These are phyloP conservation scores for Spathaspora sp. DNA, from an alignment of 1,139 yeast genomes.

Conservation along the genomic window DNA sequence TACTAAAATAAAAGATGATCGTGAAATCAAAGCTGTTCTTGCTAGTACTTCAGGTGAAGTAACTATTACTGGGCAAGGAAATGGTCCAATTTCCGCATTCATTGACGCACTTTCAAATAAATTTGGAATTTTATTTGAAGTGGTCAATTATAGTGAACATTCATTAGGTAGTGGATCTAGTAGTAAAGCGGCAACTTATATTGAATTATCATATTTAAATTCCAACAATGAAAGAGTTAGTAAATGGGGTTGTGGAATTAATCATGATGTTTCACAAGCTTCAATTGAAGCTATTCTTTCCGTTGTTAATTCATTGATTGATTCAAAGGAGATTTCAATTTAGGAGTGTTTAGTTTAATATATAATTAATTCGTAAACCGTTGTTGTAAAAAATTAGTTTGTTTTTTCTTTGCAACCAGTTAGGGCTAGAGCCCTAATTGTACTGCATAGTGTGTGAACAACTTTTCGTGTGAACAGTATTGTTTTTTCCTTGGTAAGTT, in stretches of 20 bases:
- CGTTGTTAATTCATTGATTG: conserved; percentile 35
- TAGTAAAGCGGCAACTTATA: conserved; percentile 48
- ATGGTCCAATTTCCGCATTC: conserved; percentile 51
- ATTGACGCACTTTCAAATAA: conserved; percentile 39
- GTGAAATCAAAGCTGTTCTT: conserved; percentile 33
- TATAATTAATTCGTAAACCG: not conserved
- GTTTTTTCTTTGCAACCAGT: not conserved
- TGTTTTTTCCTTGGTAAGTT: not conserved
- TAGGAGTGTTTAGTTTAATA: not conserved
- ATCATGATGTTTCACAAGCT: conserved; percentile 46
- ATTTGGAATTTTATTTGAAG: conserved; percentile 38
- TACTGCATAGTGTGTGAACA: not conserved
- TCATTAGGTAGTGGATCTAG: conserved; percentile 44
- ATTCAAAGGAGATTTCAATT: conserved; percentile 5
- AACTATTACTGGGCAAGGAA: conserved; percentile 37
- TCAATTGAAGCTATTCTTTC: conserved; percentile 48
- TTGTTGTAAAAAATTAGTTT: not conserved
- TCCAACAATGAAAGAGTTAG: conserved; percentile 25
- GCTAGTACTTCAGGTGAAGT: conserved; percentile 20
- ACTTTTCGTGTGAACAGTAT: not conserved
- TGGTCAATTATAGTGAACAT: conserved; percentile 45
- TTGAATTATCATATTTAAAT: conserved; percentile 37
- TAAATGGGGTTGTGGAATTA: conserved; percentile 49
- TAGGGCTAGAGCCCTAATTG: conserved; percentile 5
- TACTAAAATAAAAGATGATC: conserved; percentile 25